Conservation (phyloP, 2,329 filamentous ascomycete genomes). For the Botrytis aclada region DNA sequence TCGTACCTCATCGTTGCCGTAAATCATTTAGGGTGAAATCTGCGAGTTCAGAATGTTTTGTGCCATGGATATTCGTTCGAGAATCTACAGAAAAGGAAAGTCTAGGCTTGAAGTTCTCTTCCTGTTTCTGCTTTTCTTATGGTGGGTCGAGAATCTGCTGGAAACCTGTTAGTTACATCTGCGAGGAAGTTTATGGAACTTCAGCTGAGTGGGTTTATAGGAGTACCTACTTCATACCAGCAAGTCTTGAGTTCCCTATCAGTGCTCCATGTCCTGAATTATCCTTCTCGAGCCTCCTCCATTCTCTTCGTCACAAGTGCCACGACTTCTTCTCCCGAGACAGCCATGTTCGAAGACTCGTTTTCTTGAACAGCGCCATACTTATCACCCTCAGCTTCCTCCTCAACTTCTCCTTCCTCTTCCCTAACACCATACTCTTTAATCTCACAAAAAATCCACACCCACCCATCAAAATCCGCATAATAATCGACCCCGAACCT, state of each 20-base stretch:
- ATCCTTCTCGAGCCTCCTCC: background rate
- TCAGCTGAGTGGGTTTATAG: background rate
- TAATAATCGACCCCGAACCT: background rate
- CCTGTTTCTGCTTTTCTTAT: background rate
- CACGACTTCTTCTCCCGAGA: rapidly evolving
- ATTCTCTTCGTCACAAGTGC: background rate
- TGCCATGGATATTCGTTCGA: background rate
- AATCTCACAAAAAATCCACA: background rate
- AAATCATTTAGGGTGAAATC: background rate
- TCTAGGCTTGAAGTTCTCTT: background rate
- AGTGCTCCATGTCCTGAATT: background rate
- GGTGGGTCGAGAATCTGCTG: background rate
- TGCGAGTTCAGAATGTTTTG: background rate
- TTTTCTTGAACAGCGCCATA: background rate
- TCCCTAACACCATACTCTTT: background rate
- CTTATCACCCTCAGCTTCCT: background rate
- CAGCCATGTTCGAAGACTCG: background rate
- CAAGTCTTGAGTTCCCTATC: background rate
- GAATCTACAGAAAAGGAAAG: background rate
- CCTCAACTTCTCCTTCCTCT: too few species aligned
- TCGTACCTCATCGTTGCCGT: background rate
- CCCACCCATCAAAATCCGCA: background rate
- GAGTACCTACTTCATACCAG: background rate
- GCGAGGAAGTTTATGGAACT: background rate
- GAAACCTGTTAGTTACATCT: background rate